A percentile compares a stretch with the other conserved stretches of the same genome.
phyloP scores from a whole-genome alignment of 1,284 basidiomycete species.

The Cryptococcus amylolentus region DNA sequence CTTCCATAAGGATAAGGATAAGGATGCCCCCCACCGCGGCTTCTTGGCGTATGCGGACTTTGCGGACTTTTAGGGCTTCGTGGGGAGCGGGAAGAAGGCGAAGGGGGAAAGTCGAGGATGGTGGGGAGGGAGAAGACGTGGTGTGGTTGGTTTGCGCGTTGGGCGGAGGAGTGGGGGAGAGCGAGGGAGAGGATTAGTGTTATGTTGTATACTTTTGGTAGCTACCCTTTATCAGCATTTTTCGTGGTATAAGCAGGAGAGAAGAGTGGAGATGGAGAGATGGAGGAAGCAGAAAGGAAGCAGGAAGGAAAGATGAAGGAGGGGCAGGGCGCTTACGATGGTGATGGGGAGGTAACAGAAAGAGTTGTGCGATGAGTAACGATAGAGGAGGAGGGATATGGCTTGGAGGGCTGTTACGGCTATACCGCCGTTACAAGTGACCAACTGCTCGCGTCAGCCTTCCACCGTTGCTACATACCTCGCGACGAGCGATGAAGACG shows the following conservation, averaged over 20 bases:
- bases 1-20: neutral
- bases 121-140: conserved; percentile 21
- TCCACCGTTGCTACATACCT: neutral
- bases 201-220: conserved; percentile 33
- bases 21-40: neutral
- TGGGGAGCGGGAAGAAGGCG: neutral
- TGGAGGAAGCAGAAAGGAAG: too few species aligned
- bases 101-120: conserved; percentile 4
- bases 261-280: too few species aligned
- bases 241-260: too few species aligned
- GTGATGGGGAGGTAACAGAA: conserved; percentile 31
- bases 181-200: conserved; percentile 32
- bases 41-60: neutral
- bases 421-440: conserved; percentile 28
- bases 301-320: neutral
- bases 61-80: neutral
- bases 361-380: conserved; percentile 5
- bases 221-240: conserved; percentile 3
- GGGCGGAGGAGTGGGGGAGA: conserved; percentile 11
- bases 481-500: neutral
- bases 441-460: conserved; percentile 14
- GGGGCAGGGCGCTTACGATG: conserved; percentile 13
- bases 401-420: conserved; percentile 25
- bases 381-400: conserved; percentile 17
- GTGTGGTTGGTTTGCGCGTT: conserved; percentile 1